phyloP scores from a whole-genome alignment of 805 yeast species.

The Priceomyces fermenticarens region DNA sequence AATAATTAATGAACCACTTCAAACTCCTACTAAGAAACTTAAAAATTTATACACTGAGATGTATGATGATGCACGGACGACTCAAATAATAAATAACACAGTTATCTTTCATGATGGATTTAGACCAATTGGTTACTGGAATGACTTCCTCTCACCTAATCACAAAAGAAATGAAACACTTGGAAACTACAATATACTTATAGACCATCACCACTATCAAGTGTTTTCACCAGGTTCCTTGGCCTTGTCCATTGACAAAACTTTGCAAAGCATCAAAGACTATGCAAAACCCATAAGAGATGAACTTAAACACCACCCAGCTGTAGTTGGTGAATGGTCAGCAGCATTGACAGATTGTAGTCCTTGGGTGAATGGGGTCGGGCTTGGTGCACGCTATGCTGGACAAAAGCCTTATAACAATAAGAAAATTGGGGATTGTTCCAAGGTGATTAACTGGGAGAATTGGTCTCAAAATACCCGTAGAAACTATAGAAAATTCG shows the following conservation, averaged over 20 bases:
- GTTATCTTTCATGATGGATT: constrained; percentile 70
- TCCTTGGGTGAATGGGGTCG: constrained; percentile 66
- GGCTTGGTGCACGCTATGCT: constrained; percentile 62
- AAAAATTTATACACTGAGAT: constrained; percentile 26
- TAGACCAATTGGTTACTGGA: constrained; percentile 53
- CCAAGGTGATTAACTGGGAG: constrained; percentile 29
- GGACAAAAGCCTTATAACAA: constrained; percentile 36
- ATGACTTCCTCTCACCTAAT: constrained; percentile 34
- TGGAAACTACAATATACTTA: constrained; percentile 29
- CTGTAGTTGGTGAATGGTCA: constrained; percentile 68
- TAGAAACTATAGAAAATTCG: constrained; percentile 46
- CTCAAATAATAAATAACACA: constrained; percentile 32
- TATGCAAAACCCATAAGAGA: constrained; percentile 29
- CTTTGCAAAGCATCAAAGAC: constrained; percentile 26
- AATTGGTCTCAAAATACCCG: constrained; percentile 44
- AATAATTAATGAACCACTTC: constrained; percentile 40
- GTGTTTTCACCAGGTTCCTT: constrained; percentile 28
- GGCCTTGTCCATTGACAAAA: constrained; percentile 27
- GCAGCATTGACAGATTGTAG: constrained; percentile 73
- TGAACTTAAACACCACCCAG: constrained; percentile 41
- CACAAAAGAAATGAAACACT: constrained; percentile 13
- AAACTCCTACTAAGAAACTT: constrained; percentile 14
- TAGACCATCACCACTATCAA: constrained; percentile 42
- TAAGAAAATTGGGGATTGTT: constrained; percentile 41
- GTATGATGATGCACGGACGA: constrained; percentile 29